Conservation (phyloP, 2,329 filamentous ascomycete genomes). For the Aureobasidium subglaciale region DNA sequence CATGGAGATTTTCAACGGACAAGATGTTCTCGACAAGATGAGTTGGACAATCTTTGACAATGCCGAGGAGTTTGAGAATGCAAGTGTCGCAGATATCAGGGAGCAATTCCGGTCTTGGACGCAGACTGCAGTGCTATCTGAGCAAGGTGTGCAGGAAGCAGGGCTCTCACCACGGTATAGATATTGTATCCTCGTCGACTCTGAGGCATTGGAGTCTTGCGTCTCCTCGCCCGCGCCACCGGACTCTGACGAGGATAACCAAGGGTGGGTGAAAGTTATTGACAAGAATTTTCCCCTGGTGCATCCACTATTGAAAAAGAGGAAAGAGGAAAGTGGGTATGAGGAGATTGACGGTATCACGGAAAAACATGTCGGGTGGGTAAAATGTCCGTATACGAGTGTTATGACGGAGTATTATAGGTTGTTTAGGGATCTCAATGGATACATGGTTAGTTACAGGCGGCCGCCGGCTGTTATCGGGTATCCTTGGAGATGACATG, state of each 20-base stretch:
- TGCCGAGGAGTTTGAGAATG: conserved; percentile 15
- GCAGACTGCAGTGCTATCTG: neutral
- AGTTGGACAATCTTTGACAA: conserved; percentile 18
- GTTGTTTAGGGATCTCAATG: conserved; percentile 4
- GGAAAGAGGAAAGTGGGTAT: too few species aligned
- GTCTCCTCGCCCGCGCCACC: conserved; percentile 8
- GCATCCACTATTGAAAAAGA: too few species aligned
- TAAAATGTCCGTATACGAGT: conserved; percentile 6
- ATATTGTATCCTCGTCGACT: conserved; percentile 16
- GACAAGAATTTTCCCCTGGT: conserved; percentile 11
- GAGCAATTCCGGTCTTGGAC: conserved; percentile 16
- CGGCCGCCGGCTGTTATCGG: conserved; percentile 9
- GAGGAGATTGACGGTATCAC: conserved; percentile 10
- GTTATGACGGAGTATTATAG: conserved; percentile 10
- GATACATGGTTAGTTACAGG: neutral
- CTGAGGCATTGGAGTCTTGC: conserved; percentile 14
- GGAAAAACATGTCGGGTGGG: conserved; percentile 15
- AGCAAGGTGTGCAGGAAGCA: conserved; percentile 11
- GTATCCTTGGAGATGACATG: conserved; percentile 3
- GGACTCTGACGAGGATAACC: neutral
- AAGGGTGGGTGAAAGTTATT: conserved; percentile 16
- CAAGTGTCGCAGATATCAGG: conserved; percentile 6
- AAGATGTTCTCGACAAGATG: conserved; percentile 15
- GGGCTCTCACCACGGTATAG: conserved; percentile 16
- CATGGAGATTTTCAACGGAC: conserved; percentile 13